Base-by-base conservation (phyloP, 345 rosid genomes). In the Murraya paniculata region DNA sequence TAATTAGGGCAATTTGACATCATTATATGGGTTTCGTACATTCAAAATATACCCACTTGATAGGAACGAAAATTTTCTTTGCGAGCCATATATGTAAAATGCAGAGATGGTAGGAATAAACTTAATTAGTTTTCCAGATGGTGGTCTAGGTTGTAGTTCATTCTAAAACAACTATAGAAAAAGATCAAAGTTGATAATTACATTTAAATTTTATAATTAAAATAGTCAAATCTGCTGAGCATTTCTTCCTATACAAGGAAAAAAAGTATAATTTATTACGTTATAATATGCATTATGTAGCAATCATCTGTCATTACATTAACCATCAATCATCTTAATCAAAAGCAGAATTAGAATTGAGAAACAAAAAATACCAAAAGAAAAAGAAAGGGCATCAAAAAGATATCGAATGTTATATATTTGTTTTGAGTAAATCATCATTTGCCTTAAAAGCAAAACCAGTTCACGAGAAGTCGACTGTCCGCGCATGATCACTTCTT, bases 401-500 rank as follows among this genome's bases (percentile, higher is more conserved):
- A 45, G 28, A 19, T 22, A 27, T 50, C 24, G 55, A 48, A 28
- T 64, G 62, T 65, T 33, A 53, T 11, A 45, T 45, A 24, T n/a
- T 24, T 45, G 7, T 30, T 79, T 56, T n/a, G 2, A 10, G 22
- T 22, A 25, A 21, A 38, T 31, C 2, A 38, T 68, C 28, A 24
- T 68, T 39, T 16, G 31, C 48, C 64, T n/a, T 48, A 45, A 69
- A 78, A 56, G 64, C 62, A 62, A 62, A 73, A 66, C 36, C 58
- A 41, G 35, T 61, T 82, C 85, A 74, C 80, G 71, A 48, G 73
- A 70, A 70, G 38, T 65, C 31, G 56, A 62, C 30, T 57, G 38
- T 59, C 25, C 56, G 56, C 18, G 19, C 36, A 71, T 25, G 71
- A 66, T 77, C 25, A 35, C 66, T 77, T 77, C 21, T 68, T 57